phyloP scores from a whole-genome alignment of 257 asterid genomes.

The Asclepias syriaca region DNA sequence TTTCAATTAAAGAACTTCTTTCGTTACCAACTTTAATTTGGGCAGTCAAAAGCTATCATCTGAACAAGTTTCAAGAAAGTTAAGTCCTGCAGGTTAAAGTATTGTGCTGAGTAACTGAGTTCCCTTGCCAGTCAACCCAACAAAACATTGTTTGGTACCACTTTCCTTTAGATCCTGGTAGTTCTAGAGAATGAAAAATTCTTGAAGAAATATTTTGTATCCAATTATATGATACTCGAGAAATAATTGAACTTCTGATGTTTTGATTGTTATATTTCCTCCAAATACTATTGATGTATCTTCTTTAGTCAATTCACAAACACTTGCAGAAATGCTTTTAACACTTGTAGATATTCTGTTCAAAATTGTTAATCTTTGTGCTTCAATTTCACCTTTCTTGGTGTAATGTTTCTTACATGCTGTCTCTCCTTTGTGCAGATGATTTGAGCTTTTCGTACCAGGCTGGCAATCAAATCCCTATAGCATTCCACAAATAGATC shows the following conservation, averaged over 20 bases:
- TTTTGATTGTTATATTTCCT: not conserved
- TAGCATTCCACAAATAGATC: not conserved
- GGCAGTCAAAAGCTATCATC: not conserved
- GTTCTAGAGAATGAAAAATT: not conserved
- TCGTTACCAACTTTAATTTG: not conserved
- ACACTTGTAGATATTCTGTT: not conserved
- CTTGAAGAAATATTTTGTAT: not conserved
- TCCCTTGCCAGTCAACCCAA: not conserved
- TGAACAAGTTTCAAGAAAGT: not conserved
- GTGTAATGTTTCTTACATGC: not conserved
- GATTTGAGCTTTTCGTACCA: not conserved
- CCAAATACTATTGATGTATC: too few species aligned
- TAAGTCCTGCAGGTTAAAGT: not conserved
- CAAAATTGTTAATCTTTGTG: not conserved
- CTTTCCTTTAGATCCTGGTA: not conserved
- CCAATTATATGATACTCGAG: not conserved
- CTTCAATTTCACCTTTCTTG: not conserved
- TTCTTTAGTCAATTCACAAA: not conserved
- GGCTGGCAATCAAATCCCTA: not conserved
- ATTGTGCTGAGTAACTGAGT: not conserved
- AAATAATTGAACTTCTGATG: not conserved
- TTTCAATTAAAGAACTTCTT: too few species aligned
- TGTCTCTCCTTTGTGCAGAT: conserved; percentile 6
- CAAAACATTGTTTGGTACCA: not conserved
- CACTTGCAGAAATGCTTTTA: not conserved